Evolutionary conservation across 495 filamentous ascomycete genomes (phyloP), one percentile per base, ranked within the genome.

Genomic region (Trichoderma parareesei): DNA sequence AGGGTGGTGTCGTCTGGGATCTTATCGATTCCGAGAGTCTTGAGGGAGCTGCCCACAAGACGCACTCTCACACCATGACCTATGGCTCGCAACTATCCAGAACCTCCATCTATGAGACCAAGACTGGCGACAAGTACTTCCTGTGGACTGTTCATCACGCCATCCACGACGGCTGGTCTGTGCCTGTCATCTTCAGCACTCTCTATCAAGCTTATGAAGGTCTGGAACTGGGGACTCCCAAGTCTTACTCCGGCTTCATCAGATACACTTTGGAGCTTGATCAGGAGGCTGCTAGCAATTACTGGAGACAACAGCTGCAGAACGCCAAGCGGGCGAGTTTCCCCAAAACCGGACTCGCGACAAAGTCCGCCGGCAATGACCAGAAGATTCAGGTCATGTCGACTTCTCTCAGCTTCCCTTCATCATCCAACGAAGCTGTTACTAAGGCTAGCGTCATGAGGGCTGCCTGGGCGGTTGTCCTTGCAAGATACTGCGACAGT

Each of bases 391-490:
- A 27, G 35, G 53, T 57, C 1, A 37, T 57, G 53, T 57, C 53
- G 13, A 57, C 65, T 62, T 66, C 64, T 67, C 66, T 20, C 69
- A 70, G 44, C 66, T 57, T 57, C 16, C 27, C 53, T 35, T 4
- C 20, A 33, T 37, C 53, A 14, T 57, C 53, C 16, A 57, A 57
- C 27, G 66, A 75, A 1, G 70, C 70, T 1, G 70, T 74, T 48
- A 71, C 72, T 0, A 73, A 79, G 35, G 78, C 80, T 61, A 75
- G 78, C 0, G 72, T 82, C 4, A 71, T 82, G 27, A 80, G 79
- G 62, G 72, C 71, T 4, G 77, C 78, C 4, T 82, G 79, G 79
- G 76, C 78, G 1, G 70, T 80, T 14, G 63, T 78, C 1, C 69
- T 78, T 33, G 71, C 73, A 13, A 67, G 70, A 0, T 67, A 79